Evolutionary conservation across 257 asterid genomes (phyloP).

Genomic region (Solanum phureja): DNA sequence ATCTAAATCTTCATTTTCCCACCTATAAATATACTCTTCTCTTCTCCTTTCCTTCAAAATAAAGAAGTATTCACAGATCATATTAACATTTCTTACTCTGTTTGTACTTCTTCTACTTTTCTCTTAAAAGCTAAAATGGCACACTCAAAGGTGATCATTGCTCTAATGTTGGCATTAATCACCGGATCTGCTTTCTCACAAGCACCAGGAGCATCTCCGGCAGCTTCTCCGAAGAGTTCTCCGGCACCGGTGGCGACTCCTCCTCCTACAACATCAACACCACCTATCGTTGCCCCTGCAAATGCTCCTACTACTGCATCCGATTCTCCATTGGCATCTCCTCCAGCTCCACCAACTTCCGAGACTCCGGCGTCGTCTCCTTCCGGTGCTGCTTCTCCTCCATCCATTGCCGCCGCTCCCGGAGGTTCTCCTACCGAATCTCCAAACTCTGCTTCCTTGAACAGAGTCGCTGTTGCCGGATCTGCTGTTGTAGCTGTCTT

Average conservation of each 20-base stretch:
- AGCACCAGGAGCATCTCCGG: slow-evolving; percentile 40
- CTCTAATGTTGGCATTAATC: slow-evolving; percentile 22
- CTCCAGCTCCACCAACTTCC: slow-evolving; percentile 5
- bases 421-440: slow-evolving; percentile 19
- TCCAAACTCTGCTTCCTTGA: slow-evolving; percentile 23
- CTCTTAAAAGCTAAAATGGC: slow-evolving; percentile 6
- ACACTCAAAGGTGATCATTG: slow-evolving; percentile 1
- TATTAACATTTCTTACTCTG: not conserved
- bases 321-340: slow-evolving; percentile 6
- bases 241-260: slow-evolving; percentile 12
- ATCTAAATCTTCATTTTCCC: not conserved
- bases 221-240: slow-evolving; percentile 18
- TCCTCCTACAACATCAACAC: not conserved
- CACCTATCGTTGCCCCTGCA: slow-evolving; percentile 20
- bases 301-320: not conserved
- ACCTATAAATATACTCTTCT: not conserved
- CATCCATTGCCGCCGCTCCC: slow-evolving; percentile 23
- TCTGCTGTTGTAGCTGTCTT: slow-evolving; percentile 29
- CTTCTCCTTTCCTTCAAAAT: no score
- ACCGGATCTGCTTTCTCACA: slow-evolving; percentile 33
- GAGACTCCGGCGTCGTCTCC: slow-evolving; percentile 10
- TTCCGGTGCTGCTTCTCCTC: not conserved
- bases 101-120: not conserved
- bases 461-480: slow-evolving; percentile 39
- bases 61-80: no score